phyloP scores from a whole-genome alignment of 306 rosid genomes.

The Carpinus viminea region DNA sequence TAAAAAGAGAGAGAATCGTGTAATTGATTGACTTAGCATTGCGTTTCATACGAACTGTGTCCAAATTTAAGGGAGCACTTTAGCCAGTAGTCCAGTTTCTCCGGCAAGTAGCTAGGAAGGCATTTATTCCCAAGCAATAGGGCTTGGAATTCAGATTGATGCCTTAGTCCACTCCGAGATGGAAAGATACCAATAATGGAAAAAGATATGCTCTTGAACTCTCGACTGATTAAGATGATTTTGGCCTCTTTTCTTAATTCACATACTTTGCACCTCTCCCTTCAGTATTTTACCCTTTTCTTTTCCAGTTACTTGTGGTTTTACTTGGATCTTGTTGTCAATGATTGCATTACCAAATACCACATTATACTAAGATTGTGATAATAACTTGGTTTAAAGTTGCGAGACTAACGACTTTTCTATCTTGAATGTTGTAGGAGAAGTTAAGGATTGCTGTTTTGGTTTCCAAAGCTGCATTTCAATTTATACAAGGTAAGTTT shows the following conservation, averaged over 20 bases:
- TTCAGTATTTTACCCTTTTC: not conserved
- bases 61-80: not conserved
- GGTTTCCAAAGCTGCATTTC: constrained; percentile 91
- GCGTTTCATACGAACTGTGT: not conserved
- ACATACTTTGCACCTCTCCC: not conserved
- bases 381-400: not conserved
- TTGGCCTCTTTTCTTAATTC: not conserved
- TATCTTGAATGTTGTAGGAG: constrained; percentile 54
- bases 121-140: no score
- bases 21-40: not conserved
- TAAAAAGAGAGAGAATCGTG: not conserved
- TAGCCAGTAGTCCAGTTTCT: not conserved
- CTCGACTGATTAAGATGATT: not conserved
- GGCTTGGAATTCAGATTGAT: no score
- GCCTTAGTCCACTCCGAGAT: no score
- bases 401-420: constrained; percentile 4
- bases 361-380: not conserved
- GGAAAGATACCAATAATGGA: no score
- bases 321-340: not conserved
- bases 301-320: not conserved
- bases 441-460: constrained; percentile 75
- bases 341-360: not conserved
- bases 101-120: no score
- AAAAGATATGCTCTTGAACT: no score
- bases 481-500: constrained; percentile 65